Evolutionary conservation across 441 rosid genomes (phyloP).

Genomic region (Eutrema salsugineum): DNA sequence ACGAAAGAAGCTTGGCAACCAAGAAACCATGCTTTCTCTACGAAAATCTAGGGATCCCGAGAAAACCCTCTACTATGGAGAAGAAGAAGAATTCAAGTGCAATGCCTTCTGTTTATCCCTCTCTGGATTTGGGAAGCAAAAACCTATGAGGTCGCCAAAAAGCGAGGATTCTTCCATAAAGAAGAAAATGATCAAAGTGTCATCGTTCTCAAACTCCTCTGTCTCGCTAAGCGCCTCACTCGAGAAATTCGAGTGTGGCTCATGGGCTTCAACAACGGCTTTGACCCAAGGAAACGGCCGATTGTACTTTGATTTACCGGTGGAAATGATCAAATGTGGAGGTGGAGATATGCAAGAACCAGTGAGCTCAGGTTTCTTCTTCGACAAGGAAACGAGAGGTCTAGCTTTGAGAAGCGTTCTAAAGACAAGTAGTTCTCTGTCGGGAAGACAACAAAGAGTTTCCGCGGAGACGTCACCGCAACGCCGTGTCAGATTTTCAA

Average conservation of each 20-base stretch:
- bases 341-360: slow-evolving; percentile 45
- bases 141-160: slow-evolving; percentile 43
- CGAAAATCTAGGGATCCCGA: slow-evolving; percentile 12
- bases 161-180: slow-evolving; percentile 8
- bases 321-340: slow-evolving; percentile 49
- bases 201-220: slow-evolving; percentile 25
- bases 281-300: slow-evolving; percentile 33
- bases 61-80: slow-evolving; percentile 23
- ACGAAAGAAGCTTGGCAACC: slow-evolving; percentile 36
- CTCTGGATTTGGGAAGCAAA: slow-evolving; percentile 66
- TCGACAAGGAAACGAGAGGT: slow-evolving; percentile 41
- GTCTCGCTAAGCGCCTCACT: slow-evolving; percentile 56
- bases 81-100: slow-evolving; percentile 63
- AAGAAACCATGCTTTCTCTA: slow-evolving; percentile 7
- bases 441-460: slow-evolving; percentile 26
- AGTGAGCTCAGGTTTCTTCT: slow-evolving; percentile 58
- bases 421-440: slow-evolving; percentile 35
- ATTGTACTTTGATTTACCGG: slow-evolving; percentile 61
- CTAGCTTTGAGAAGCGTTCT: slow-evolving; percentile 46
- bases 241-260: slow-evolving; percentile 88
- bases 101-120: slow-evolving; percentile 70
- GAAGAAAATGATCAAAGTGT: slow-evolving; percentile 27
- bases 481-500: slow-evolving; percentile 70
- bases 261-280: slow-evolving; percentile 75
- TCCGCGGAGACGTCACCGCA: slow-evolving; percentile 51